phyloP scores from a whole-genome alignment of 2,329 filamentous ascomycete species.

The Metarhizium sp. region DNA sequence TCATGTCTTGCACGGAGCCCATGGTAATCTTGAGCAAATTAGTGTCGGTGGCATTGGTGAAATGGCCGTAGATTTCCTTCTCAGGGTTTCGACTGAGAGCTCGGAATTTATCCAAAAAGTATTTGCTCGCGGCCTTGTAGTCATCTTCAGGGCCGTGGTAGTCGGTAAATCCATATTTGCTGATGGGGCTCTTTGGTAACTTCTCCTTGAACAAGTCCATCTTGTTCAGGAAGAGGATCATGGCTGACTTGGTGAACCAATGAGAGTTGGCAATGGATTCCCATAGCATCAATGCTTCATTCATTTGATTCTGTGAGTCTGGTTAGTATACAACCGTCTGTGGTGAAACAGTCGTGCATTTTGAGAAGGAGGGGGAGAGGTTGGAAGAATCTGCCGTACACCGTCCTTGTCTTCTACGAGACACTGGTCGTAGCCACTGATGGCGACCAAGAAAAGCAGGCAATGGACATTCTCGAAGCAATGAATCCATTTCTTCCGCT shows the following conservation, averaged over 20 bases:
- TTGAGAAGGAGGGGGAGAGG: neutral
- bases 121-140: constrained; percentile 66
- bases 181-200: constrained; percentile 60
- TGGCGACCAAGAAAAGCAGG: constrained; percentile 85
- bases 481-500: constrained; percentile 99
- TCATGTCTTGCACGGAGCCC: constrained; percentile 80
- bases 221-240: constrained; percentile 82
- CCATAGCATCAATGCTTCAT: constrained; percentile 79
- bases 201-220: constrained; percentile 80
- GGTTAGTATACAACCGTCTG: constrained; percentile 8
- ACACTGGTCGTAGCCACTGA: constrained; percentile 94
- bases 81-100: constrained; percentile 62
- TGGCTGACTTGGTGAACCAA: constrained; percentile 74
- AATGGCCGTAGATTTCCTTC: constrained; percentile 55
- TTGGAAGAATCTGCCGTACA: constrained; percentile 33
- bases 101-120: constrained; percentile 74
- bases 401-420: constrained; percentile 94
- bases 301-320: constrained; percentile 69
- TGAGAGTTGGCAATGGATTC: constrained; percentile 79
- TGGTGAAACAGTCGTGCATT: neutral
- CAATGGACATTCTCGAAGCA: constrained; percentile 94
- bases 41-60: constrained; percentile 55
- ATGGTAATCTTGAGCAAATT: constrained; percentile 80
- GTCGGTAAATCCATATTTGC: constrained; percentile 66
- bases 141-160: constrained; percentile 64